Evolutionary conservation across 139 green algal species (phyloP), one percentile per base, ranked within the genome.

Genomic region (Marvania coccoides): DNA sequence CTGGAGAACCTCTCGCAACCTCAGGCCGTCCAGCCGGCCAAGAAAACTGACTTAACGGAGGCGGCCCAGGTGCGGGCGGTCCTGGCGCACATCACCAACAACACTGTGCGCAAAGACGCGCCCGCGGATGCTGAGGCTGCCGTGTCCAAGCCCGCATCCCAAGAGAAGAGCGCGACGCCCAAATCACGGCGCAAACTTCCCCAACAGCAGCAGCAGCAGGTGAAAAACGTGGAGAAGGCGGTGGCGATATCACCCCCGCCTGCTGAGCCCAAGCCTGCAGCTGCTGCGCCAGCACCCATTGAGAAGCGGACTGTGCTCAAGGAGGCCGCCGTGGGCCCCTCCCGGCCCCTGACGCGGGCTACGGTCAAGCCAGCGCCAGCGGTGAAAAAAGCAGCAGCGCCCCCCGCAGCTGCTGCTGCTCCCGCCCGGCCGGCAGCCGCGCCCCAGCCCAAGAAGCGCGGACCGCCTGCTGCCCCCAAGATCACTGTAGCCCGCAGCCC

Each of bases 71-170:
- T 63, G 7, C 5, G 69, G 13, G 35, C 29, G 14, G 69, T 57
- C 0, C 38, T 76, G 58, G 69, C 59, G 31, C 26, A 57, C 51
- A 66, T 76, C 6, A 61, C 30, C 24, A 69, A 63, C n/a, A 76
- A 74, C 45, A 61, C 55, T 28, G 59, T 10, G 2, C 15, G 14
- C 6, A 37, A 24, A 54, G 4, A 36, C 14, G 10, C 29, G 39
- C 24, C 23, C 23, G 56, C 35, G 7, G n/a, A 47, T 24, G 37
- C 47, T 24, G 23, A 47, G 10, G 26, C 23, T 6, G 19, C 36
- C 35, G 58, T 54, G 45, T 46, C 33, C 35, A 54, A 47, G 24
- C 15, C 56, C 4, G 45, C 42, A 38, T 29, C 42, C 42, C 51
- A 59, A 59, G 12, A 59, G 12, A 12, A 12, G 12, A 12, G 51